phyloP scores from a whole-genome alignment of 2,329 filamentous ascomycete genomes.

The Colletotrichum camelliae region DNA sequence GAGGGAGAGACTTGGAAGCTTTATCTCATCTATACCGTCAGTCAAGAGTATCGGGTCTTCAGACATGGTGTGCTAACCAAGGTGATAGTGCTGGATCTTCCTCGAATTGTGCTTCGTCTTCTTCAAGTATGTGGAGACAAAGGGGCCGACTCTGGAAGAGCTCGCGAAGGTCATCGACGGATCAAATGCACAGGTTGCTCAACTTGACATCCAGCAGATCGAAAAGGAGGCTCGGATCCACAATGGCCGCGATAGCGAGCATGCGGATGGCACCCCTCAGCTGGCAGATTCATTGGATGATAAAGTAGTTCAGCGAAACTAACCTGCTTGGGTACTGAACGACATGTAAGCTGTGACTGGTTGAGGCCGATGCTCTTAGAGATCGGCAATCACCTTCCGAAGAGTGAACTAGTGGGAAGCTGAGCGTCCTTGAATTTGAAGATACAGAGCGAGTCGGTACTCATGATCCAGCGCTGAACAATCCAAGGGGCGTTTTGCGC shows the following conservation, averaged over 20 bases:
- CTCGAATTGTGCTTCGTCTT: slow-evolving; percentile 41
- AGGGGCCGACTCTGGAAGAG: slow-evolving; percentile 69
- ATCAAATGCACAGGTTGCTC: slow-evolving; percentile 55
- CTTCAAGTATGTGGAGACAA: slow-evolving; percentile 64
- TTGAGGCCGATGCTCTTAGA: background rate
- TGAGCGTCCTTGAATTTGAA: background rate
- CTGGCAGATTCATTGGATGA: background rate
- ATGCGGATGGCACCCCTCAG: background rate
- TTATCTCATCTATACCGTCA: slow-evolving; percentile 61
- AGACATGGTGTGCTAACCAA: background rate
- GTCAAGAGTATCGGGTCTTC: slow-evolving; percentile 24
- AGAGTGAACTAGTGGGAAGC: background rate
- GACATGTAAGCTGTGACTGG: background rate
- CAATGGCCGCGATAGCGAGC: background rate
- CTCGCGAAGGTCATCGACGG: slow-evolving; percentile 71
- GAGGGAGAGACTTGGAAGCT: slow-evolving; percentile 54
- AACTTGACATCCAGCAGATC: slow-evolving; percentile 48
- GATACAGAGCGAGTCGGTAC: background rate
- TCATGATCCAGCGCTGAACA: background rate
- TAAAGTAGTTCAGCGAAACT: background rate
- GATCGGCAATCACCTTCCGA: background rate
- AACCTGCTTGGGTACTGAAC: background rate
- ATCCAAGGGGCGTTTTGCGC: background rate
- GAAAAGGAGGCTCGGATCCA: slow-evolving; percentile 42
- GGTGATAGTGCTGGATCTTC: slow-evolving; percentile 9